Conservation (phyloP, 176 grass and related monocot species). For the Raddia guianensis region DNA sequence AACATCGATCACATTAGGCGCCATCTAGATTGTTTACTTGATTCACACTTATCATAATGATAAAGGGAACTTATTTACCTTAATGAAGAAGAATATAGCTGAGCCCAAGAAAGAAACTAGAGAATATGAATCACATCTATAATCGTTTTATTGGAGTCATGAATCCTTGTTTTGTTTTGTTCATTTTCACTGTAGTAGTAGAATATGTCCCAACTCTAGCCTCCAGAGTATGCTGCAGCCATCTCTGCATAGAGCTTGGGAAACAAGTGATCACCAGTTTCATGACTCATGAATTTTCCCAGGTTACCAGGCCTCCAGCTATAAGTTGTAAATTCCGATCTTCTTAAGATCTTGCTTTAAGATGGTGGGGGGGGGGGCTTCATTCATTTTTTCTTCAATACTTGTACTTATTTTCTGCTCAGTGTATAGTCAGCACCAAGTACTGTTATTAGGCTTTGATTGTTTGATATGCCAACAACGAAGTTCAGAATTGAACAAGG, state of each 20-base stretch:
- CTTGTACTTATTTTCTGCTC: constrained; percentile 1
- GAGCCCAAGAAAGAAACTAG: neutral
- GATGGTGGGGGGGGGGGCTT: constrained; percentile 31
- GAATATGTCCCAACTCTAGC: neutral
- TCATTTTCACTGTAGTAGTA: neutral
- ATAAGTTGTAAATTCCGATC: neutral
- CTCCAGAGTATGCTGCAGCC: constrained; percentile 14
- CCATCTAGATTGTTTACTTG: constrained; percentile 24
- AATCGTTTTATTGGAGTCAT: neutral
- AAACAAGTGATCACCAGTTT: constrained; percentile 26
- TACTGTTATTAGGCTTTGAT: constrained; percentile 33
- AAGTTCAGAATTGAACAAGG: no score
- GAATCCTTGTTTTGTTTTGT: neutral
- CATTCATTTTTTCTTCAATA: constrained; percentile 16
- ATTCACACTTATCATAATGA: no score
- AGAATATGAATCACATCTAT: neutral
- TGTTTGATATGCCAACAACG: constrained; percentile 39
- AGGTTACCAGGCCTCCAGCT: no score
- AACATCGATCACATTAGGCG: constrained; percentile 2
- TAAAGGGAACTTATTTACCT: neutral
- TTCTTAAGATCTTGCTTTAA: constrained; percentile 31
- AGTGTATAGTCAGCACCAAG: constrained; percentile 21
- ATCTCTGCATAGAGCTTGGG: constrained; percentile 22
- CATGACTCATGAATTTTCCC: no score
- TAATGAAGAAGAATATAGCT: no score